Evolutionary conservation across 2,329 filamentous ascomycete species (phyloP), one percentile per base, ranked within the genome.

Genomic region (Lasiodiplodia theobromae): DNA sequence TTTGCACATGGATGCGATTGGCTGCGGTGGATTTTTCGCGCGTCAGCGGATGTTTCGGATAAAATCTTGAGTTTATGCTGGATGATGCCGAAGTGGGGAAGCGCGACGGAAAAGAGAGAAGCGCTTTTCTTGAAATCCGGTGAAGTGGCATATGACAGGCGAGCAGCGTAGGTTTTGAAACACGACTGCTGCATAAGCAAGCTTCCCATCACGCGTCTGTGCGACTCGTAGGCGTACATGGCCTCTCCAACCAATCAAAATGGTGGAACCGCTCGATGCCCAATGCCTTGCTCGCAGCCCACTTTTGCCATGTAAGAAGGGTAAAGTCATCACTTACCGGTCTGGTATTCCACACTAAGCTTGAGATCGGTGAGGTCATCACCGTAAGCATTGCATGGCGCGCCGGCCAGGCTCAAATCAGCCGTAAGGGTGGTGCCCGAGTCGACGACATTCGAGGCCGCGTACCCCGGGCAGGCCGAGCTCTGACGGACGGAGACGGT

Each of bases 1-100:
- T 92, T 73, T 91, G 86, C 74, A 94, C 88, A 75, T 93, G 91
- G 3, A 94, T 85, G n/a, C 91, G 89, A 25, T 86, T 83, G 54
- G 88, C 89, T 90, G 37, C 12, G 23, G 38, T 23, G 47, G 38
- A 37, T 49, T 28, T n/a, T n/a, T 37, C 31, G 40, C 58, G 58
- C 47, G 68, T 38, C 11, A 62, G 40, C 23, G 34, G 5, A 16
- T 68, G 58, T 62, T 16, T 78, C 54, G 74, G 52, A 44, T 67
- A 18, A 34, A 38, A n/a, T 47, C 31, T 25, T 23, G 31, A n/a
- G 37, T 38, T n/a, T 14, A 52, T 64, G 60, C 60, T 21, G 16
- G 51, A 18, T 40, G 37, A 52, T 49, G 62, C 62, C 40, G n/a
- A 28, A 16, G 47, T 28, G 62, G 38, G 25, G 28, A 51, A 64